Evolutionary conservation across 169 alveolate genomes (phyloP), one percentile per base, ranked within the genome.

Genomic region (Plasmodium vivax): DNA sequence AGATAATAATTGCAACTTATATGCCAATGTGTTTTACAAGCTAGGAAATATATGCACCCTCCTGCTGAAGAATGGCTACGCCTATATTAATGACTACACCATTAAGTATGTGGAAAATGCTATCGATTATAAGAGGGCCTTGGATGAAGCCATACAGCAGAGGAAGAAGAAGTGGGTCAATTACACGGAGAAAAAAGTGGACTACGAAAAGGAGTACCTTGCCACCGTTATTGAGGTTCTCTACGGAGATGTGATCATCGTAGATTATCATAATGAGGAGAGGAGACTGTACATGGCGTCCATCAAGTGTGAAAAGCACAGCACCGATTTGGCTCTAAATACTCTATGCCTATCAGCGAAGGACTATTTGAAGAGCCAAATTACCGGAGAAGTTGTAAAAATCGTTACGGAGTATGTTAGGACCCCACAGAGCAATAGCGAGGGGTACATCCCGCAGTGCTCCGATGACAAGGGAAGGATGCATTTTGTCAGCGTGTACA

Each of bases 361-460:
- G 74, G 94, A 90, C 41, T 81, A 38, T 16, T 74, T 90, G 62
- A 90, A 90, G 51, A 80, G 3, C 0, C 83, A 90, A 62, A 90
- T 90, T 34, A 58, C 19, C 1, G 94, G 94, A 2, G 91, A 90
- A 41, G 43, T 62, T 23, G 83, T 90, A n/a, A 90, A 90, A 62
- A 90, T 90, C 81, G 77, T 90, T 5, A 90, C 94, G 7, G 94
- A 90, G 16, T 90, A 82, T 74, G 94, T 90, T 8, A 90, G 74
- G 68, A 90, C 68, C 2, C 94, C 94, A 19, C 94, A 90, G 32
- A 90, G 92, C 79, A 90, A 90, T 68, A 90, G 84, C 23, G 94
- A 90, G 45, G 94, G 94, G n/a, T 90, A 90, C 73, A 90, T 90
- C n/a, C 94, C 94, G 8, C 94, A 41, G 51, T 90, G 94, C n/a